Base-by-base conservation (phyloP, 805 yeast species). In the Kluyveromyces aestuarii region DNA sequence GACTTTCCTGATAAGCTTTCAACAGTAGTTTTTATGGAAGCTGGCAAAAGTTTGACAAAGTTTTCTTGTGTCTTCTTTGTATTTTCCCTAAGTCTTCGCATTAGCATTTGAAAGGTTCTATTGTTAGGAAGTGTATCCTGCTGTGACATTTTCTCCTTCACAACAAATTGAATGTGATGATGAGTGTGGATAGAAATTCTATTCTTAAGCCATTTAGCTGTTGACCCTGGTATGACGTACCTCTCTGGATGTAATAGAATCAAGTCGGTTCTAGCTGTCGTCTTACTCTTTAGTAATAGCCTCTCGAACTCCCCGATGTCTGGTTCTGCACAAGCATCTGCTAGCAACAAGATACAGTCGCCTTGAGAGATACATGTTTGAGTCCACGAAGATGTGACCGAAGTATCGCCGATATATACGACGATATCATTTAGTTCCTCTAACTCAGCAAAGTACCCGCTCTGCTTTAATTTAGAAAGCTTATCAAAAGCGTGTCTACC, bases 401-500 rank as follows among this genome's bases (percentile, higher is more conserved):
- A 75, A 0, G 96, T 81, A 58, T 93, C 98, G 25, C 93, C 90
- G 11, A 91, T 81, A 60, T 91, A 93, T 1, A 91, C 79, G 4
- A 93, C 84, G n/a, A 88, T 84, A 55, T 91, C 87, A 62, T 82
- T 87, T 52, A 79, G 76, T 58, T 90, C 97, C 70, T 91, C 99
- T 44, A 93, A 72, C 55, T 88, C 95, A 0, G 96, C 86, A 61
- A 91, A 84, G 59, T 83, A 87, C 0, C 97, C 96, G 39, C 93
- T 79, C 52, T 90, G 82, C 61, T 87, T 90, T 60, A 93, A 71
- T 48, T 83, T 81, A 0, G 96, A 87, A 43, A 93, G 72, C 56
- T 81, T 88, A 64, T 88, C 96, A 71, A 93, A 93, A 0, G 98
- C 97, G 66, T 90, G 87, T 47, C 87, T 76, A 1, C 99, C 99